Conservation (phyloP, 139 green algal genomes). For the Eudorina sp. region DNA sequence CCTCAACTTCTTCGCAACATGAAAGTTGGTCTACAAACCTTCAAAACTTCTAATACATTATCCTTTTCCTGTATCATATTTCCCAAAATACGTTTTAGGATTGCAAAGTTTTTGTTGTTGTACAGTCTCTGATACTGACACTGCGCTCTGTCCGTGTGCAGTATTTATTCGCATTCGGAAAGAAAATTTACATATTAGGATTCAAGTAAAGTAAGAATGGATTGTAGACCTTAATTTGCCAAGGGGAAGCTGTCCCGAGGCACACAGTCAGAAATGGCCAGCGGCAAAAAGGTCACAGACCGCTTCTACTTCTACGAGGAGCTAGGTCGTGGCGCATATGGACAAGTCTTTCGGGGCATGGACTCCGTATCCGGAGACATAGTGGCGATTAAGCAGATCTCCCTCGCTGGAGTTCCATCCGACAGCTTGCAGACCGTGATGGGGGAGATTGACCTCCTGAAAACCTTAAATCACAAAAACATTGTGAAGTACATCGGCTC, state of each 20-base stretch:
- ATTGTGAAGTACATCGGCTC: slow-evolving; percentile 98
- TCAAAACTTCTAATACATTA: too few relatives aligned
- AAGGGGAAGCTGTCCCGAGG: neutral
- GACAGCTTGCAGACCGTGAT: slow-evolving; percentile 71
- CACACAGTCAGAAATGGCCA: slow-evolving; percentile 2
- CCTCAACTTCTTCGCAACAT: too few relatives aligned
- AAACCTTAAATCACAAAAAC: slow-evolving; percentile 95
- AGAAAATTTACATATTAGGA: too few relatives aligned
- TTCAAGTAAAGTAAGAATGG: neutral
- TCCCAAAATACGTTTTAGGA: too few relatives aligned
- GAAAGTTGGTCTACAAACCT: too few relatives aligned
- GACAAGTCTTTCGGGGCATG: slow-evolving; percentile 93
- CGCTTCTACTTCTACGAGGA: slow-evolving; percentile 85
- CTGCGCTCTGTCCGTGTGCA: too few relatives aligned
- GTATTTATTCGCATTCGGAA: too few relatives aligned
- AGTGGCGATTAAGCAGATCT: slow-evolving; percentile 97
- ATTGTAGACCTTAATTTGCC: neutral
- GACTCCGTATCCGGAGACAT: slow-evolving; percentile 87
- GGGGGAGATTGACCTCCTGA: slow-evolving; percentile 92
- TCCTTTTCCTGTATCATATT: too few relatives aligned
- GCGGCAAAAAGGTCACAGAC: slow-evolving; percentile 21
- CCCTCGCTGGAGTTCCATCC: slow-evolving; percentile 59
- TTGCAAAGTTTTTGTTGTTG: too few relatives aligned
- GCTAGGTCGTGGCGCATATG: slow-evolving; percentile 91
- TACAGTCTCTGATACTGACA: too few relatives aligned